phyloP scores from a whole-genome alignment of 2,329 filamentous ascomycete genomes.

The Penicillium sp. region DNA sequence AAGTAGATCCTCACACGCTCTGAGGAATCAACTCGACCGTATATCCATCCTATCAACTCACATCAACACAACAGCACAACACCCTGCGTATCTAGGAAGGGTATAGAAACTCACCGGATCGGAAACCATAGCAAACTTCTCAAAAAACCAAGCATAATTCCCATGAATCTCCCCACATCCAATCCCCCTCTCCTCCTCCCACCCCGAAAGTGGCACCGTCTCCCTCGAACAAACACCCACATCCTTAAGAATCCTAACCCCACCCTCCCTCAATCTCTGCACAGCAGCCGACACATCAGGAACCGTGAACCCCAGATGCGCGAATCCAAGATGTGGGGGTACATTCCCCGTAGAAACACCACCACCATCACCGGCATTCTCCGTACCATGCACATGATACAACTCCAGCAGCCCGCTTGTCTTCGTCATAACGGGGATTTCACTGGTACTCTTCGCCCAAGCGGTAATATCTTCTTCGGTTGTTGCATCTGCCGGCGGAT shows the following conservation, averaged over 20 bases:
- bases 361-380: slow-evolving; percentile 16
- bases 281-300: slow-evolving; percentile 36
- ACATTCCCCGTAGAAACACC: slow-evolving; percentile 33
- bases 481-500: slow-evolving; percentile 33
- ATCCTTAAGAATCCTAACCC: slow-evolving; percentile 40
- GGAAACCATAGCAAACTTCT: slow-evolving; percentile 40
- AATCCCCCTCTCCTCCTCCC: slow-evolving; percentile 37
- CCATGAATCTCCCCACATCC: slow-evolving; percentile 35
- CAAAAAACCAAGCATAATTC: slow-evolving; percentile 37
- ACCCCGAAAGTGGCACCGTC: slow-evolving; percentile 35
- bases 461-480: slow-evolving; percentile 24
- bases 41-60: slow-evolving; percentile 34
- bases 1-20: slow-evolving; percentile 12
- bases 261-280: slow-evolving; percentile 29
- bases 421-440: slow-evolving; percentile 28
- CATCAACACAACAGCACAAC: not conserved
- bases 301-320: slow-evolving; percentile 42
- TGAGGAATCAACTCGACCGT: slow-evolving; percentile 37
- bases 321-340: slow-evolving; percentile 39
- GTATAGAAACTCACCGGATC: slow-evolving; percentile 36
- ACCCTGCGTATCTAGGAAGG: not conserved
- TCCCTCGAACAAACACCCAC: slow-evolving; percentile 30
- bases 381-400: slow-evolving; percentile 40
- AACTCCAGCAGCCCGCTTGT: slow-evolving; percentile 40
- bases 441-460: slow-evolving; percentile 32